Evolutionary conservation across 208 protist species (phyloP).

Genomic region (Phytomonas sp.): DNA sequence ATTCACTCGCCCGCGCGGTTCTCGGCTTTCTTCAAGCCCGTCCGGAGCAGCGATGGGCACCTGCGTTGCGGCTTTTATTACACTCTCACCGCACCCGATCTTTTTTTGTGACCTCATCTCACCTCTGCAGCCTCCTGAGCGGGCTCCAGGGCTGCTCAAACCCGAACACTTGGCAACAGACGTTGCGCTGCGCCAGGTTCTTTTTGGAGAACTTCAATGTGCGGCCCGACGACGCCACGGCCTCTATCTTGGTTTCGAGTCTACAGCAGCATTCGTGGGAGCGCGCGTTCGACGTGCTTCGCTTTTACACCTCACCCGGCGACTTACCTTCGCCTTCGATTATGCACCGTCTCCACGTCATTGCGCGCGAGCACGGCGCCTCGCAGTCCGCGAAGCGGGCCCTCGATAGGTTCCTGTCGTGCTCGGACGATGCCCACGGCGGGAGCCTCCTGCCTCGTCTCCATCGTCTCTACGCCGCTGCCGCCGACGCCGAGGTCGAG

Average conservation of each 20-base stretch:
- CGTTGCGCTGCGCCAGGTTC: slow-evolving; percentile 27
- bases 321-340: slow-evolving; percentile 16
- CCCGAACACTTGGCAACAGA: slow-evolving; percentile 34
- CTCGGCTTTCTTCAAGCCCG: slow-evolving; percentile 15
- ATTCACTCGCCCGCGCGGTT: not conserved
- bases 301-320: slow-evolving; percentile 12
- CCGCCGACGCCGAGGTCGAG: slow-evolving; percentile 29
- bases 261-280: slow-evolving; percentile 59
- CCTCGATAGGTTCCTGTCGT: slow-evolving; percentile 12
- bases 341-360: slow-evolving; percentile 57
- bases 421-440: slow-evolving; percentile 16
- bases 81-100: slow-evolving; percentile 11
- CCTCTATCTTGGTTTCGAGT: slow-evolving; percentile 51
- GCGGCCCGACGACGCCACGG: slow-evolving; percentile 35
- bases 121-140: slow-evolving; percentile 47
- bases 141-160: slow-evolving; percentile 67
- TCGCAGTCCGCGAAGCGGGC: slow-evolving; percentile 42
- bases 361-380: slow-evolving; percentile 56
- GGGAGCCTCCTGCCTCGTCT: slow-evolving; percentile 68
- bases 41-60: slow-evolving; percentile 29
- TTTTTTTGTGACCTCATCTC: slow-evolving; percentile 41
- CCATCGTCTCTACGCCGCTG: slow-evolving; percentile 68
- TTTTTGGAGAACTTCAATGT: slow-evolving; percentile 23
- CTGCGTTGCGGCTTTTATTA: slow-evolving; percentile 33
- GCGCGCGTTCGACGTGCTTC: slow-evolving; percentile 56